phyloP scores from a whole-genome alignment of 768 basidiomycete species.

The Phylloporus rhodoxanthus region DNA sequence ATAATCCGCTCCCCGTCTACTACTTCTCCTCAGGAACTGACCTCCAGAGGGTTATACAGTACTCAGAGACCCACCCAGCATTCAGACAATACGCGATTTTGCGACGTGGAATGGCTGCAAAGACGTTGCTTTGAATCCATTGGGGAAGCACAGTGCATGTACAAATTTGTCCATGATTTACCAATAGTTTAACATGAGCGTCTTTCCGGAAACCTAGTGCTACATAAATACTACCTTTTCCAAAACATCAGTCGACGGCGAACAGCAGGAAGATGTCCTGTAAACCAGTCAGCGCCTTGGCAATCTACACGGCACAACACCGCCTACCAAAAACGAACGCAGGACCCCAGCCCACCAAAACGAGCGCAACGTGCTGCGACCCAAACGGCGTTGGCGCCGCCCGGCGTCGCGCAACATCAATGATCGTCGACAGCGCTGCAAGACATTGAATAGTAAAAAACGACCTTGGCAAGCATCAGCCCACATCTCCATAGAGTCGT shows the following conservation, averaged over 20 bases:
- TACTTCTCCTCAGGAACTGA: background rate
- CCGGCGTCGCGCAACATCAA: constrained; percentile 41
- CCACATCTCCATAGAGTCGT: background rate
- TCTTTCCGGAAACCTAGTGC: no score
- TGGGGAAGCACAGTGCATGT: constrained; percentile 9
- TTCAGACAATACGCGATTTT: background rate
- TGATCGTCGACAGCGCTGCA: constrained; percentile 43
- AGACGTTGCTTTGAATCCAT: constrained; percentile 7
- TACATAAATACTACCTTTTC: constrained; percentile 12
- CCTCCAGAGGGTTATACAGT: background rate
- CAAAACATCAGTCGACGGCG: constrained; percentile 37
- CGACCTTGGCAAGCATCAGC: constrained; percentile 24
- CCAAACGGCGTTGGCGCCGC: constrained; percentile 49
- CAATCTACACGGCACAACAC: background rate
- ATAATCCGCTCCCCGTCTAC: background rate
- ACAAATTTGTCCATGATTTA: background rate
- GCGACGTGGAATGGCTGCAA: background rate
- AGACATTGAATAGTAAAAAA: constrained; percentile 46
- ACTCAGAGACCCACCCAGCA: background rate
- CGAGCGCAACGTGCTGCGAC: constrained; percentile 57
- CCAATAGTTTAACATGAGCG: no score
- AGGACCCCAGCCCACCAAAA: constrained; percentile 58
- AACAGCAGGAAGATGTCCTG: constrained; percentile 36
- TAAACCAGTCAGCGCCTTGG: constrained; percentile 1
- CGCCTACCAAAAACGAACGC: constrained; percentile 42